Percentiles rank a stretch among this genome's conserved stretches.
Evolutionary conservation across 805 yeast species (phyloP).

Genomic region (Candida pseudofarinosa): DNA sequence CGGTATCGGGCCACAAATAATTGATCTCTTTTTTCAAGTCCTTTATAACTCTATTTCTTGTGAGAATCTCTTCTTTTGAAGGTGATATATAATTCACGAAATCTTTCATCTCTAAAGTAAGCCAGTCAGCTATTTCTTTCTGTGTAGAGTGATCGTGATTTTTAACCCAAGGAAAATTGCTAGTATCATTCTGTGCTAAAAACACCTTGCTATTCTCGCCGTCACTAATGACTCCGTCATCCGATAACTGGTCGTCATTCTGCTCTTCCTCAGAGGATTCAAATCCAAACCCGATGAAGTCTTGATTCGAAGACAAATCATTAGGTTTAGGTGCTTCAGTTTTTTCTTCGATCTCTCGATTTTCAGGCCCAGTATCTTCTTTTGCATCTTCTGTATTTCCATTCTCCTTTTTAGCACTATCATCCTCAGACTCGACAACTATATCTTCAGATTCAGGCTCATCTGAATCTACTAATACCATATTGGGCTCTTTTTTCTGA

Average conservation of each 20-base stretch:
- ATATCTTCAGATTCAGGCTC: slow-evolving; percentile 14
- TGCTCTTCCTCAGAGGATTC: slow-evolving; percentile 37
- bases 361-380: slow-evolving; percentile 3
- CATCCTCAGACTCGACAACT: slow-evolving; percentile 20
- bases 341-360: slow-evolving; percentile 10
- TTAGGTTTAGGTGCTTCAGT: slow-evolving; percentile 13
- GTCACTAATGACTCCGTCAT: slow-evolving; percentile 32
- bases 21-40: slow-evolving; percentile 51
- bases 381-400: slow-evolving; percentile 6
- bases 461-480: slow-evolving; percentile 28
- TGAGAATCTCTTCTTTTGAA: slow-evolving; percentile 61
- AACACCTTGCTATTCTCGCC: slow-evolving; percentile 28
- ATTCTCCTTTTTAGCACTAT: slow-evolving; percentile 5
- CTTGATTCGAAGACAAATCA: slow-evolving; percentile 43
- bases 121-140: slow-evolving; percentile 79
- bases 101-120: slow-evolving; percentile 79
- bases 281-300: slow-evolving; percentile 54
- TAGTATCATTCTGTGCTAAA: slow-evolving; percentile 20
- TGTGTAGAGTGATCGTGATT: slow-evolving; percentile 75
- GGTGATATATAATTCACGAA: slow-evolving; percentile 87
- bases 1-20: slow-evolving; percentile 72
- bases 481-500: slow-evolving; percentile 15
- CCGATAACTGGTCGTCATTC: slow-evolving; percentile 21
- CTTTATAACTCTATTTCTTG: slow-evolving; percentile 62
- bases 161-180: slow-evolving; percentile 69